Percentiles rank a stretch among this genome's conserved stretches.
phyloP scores from a whole-genome alignment of 257 asterid species.

The Solanum pinnatisectum region DNA sequence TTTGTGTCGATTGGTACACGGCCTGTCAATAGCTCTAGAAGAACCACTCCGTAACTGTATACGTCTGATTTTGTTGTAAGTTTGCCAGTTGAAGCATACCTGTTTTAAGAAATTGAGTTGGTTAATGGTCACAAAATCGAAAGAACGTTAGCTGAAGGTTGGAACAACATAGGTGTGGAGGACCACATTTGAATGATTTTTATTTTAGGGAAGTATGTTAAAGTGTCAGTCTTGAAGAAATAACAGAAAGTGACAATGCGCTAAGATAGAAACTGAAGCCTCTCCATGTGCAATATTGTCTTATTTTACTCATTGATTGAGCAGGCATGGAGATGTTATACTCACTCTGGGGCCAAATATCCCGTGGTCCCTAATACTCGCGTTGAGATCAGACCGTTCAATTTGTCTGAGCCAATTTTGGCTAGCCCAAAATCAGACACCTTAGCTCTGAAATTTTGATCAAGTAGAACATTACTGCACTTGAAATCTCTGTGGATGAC shows the following conservation, averaged over 20 bases:
- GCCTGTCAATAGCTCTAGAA: conserved; percentile 67
- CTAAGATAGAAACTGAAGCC: conserved; percentile 19
- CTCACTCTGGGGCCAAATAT: conserved; percentile 86
- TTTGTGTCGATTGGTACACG: conserved; percentile 62
- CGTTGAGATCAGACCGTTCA: conserved; percentile 61
- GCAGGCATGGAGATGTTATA: neutral
- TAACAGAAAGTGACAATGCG: conserved; percentile 16
- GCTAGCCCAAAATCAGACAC: conserved; percentile 75
- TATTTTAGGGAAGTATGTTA: neutral
- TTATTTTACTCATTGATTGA: neutral
- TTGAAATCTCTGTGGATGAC: conserved; percentile 73
- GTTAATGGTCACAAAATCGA: neutral
- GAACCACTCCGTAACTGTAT: conserved; percentile 74
- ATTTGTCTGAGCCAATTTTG: conserved; percentile 63
- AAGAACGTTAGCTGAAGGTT: neutral
- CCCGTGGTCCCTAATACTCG: conserved; percentile 82
- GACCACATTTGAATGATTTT: conserved; percentile 6
- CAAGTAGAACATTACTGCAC: conserved; percentile 55
- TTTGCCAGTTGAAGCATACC: conserved; percentile 81
- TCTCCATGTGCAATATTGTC: conserved; percentile 18
- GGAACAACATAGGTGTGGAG: neutral
- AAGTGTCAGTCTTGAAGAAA: neutral
- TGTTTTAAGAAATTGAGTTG: conserved; percentile 1
- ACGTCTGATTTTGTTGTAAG: conserved; percentile 82
- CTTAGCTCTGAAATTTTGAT: conserved; percentile 52